Base-by-base conservation (phyloP, 805 yeast genomes). In the Ogataea nonfermentans region DNA sequence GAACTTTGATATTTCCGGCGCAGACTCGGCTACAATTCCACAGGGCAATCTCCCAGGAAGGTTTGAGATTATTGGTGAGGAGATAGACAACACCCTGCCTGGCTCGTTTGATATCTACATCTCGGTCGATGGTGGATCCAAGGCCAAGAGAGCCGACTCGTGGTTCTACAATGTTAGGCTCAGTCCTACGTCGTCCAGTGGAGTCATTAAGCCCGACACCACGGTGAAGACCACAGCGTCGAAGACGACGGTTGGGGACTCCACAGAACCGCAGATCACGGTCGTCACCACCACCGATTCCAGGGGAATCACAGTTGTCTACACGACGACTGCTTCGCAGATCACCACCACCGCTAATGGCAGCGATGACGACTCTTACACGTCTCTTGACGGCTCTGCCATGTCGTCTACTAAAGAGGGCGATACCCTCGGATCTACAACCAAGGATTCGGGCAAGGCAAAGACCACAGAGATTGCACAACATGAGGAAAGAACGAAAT, bases 11-110 rank as follows among this genome's bases (percentile, higher is more conserved):
- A 35, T 43, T 24, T 13, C 24, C 27, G 13, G 38, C 9, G 14
- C 30, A 7, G 27, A 28, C 11, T 20, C 40, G 7, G 22, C 30
- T 2, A 15, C 30, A 12, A 11, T 43, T 4, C 24, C 41, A 14
- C 33, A 35, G 14, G 24, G 37, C 32, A 24, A 28, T 15, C 11
- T 26, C 5, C 24, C 35, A 1, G 40, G 32, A n/a, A 25, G 40
- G 14, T 43, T 39, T 16, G 37, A 35, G 8, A 43, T 43, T 27
- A 22, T 35, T 24, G 47, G 47, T 28, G 24, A 31, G 14, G 43
- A 35, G 33, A 17, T 19, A 2, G 47, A 40, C 35, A 27, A 12
- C 16, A 20, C 37, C 9, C 13, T 35, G 23, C 22, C 28, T 16
- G 46, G 35, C 20, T 32, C 40, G 20, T 32, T 43, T 24, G 37